phyloP scores from a whole-genome alignment of 2,329 filamentous ascomycete species.

The Torrubiella hemipterigena region DNA sequence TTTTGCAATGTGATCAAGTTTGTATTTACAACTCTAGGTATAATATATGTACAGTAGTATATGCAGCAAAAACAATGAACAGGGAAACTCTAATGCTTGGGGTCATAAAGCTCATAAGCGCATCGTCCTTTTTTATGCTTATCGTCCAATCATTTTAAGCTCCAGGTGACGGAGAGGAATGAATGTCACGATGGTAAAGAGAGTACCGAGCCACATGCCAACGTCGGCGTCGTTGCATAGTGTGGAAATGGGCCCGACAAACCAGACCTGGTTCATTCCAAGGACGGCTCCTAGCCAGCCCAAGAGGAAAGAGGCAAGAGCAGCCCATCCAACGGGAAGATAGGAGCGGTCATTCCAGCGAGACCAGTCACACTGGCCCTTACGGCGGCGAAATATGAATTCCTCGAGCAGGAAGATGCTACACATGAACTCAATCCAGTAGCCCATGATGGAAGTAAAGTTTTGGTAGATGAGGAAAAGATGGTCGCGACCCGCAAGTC shows the following conservation, averaged over 20 bases:
- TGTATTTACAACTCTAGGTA: no score
- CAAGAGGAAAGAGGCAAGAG: conserved; percentile 28
- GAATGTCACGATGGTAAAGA: conserved; percentile 41
- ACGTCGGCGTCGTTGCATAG: conserved; percentile 36
- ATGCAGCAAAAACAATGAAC: no score
- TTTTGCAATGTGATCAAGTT: no score
- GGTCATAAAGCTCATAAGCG: no score
- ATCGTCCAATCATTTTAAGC: conserved; percentile 14
- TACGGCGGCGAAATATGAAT: conserved; percentile 26
- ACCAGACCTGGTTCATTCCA: conserved; percentile 48
- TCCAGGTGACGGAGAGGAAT: conserved; percentile 15
- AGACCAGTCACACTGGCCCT: conserved; percentile 28
- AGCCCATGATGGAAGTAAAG: conserved; percentile 40
- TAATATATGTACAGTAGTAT: no score
- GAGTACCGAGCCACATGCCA: conserved; percentile 49
- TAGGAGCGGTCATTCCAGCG: conserved; percentile 33
- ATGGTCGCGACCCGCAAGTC: conserved; percentile 37
- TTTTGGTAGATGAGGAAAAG: conserved; percentile 43
- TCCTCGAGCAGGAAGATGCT: conserved; percentile 34
- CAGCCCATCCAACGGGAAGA: conserved; percentile 31
- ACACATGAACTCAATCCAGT: conserved; percentile 41
- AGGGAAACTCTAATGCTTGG: no score
- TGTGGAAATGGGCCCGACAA: conserved; percentile 41
- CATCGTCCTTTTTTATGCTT: no score
- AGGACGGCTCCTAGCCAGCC: conserved; percentile 40